Evolutionary conservation across 73 alveolate genomes (phyloP).

Genomic region (Tetrahymena borealis): DNA sequence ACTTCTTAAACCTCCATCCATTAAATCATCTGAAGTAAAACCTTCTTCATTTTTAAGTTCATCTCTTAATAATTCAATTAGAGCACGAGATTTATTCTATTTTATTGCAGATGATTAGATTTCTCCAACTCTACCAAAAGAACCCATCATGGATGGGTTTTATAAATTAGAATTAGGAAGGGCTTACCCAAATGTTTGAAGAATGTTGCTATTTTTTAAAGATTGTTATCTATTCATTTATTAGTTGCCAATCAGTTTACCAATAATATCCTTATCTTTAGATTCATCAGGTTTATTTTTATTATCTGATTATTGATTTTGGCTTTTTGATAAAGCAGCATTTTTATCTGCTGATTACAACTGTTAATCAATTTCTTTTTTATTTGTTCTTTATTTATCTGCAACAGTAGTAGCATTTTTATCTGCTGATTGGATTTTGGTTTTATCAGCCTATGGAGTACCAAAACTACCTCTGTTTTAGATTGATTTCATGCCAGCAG

Average conservation of each 20-base stretch:
- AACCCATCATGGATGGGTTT: background rate
- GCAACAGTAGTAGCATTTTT: background rate
- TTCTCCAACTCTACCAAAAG: background rate
- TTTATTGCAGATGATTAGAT: background rate
- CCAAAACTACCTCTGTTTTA: background rate
- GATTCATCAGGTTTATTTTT: too few relatives aligned
- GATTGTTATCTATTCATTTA: too few relatives aligned
- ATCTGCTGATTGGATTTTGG: background rate
- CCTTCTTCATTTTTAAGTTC: background rate
- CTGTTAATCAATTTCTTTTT: background rate
- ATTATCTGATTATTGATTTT: too few relatives aligned
- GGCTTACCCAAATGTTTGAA: too few relatives aligned
- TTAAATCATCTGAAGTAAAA: background rate
- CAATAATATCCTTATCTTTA: background rate
- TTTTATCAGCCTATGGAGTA: background rate
- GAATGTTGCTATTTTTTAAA: too few relatives aligned
- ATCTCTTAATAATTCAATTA: background rate
- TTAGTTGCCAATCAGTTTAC: background rate
- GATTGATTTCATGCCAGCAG: background rate
- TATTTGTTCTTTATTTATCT: background rate
- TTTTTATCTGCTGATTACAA: background rate
- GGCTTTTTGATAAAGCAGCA: too few relatives aligned
- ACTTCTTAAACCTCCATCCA: background rate
- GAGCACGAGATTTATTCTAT: background rate
- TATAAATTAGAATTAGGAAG: background rate